Evolutionary conservation across 1,139 yeast genomes (phyloP), one percentile per base, ranked within the genome.

Genomic region (Geotrichum siamense): DNA sequence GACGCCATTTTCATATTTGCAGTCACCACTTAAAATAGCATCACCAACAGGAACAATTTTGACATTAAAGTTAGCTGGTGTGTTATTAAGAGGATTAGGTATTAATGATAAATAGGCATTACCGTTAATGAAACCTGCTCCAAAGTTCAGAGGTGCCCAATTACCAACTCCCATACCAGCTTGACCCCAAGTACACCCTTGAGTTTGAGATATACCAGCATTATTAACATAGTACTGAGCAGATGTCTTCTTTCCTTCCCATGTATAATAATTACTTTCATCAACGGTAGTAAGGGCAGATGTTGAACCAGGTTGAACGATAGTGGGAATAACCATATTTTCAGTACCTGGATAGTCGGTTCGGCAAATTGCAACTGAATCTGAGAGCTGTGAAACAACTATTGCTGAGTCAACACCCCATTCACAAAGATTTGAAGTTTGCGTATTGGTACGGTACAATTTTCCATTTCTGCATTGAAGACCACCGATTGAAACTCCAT

Each of bases 271-370:
- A 51, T 70, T 61, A 59, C 68, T 78, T 64, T 79, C 78, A 64
- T 87, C 76, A 53, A 87, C 95, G 53, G 82, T 93, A 44, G 95
- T 73, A 57, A 85, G 72, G 42, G 83, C 81, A 57, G 74, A 69
- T 33, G 74, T 55, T 34, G 70, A 62, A 56, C 95, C 95, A 51
- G 82, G 85, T 33, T 65, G 65, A 45, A 89, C 83, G 48, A 78
- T 69, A 51, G 96, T 89, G 63, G 97, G 97, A 52, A 89, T 75
- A 57, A 79, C 89, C 97, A 91, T 91, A 75, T 86, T 87, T 74
- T 91, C 98, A 52, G 96, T 82, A 71, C 97, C 97, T 59, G 97
- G 98, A 76, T 91, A 91, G 67, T 91, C 97, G 51, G 98, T 91
- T 73, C 96, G 82, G 75, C 98, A 89, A 59, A 89, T 72, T 48